A percentile compares a stretch with the other conserved stretches of the same genome.
phyloP scores from a whole-genome alignment of 1,284 basidiomycete genomes.

The Heterobasidion irregulare region DNA sequence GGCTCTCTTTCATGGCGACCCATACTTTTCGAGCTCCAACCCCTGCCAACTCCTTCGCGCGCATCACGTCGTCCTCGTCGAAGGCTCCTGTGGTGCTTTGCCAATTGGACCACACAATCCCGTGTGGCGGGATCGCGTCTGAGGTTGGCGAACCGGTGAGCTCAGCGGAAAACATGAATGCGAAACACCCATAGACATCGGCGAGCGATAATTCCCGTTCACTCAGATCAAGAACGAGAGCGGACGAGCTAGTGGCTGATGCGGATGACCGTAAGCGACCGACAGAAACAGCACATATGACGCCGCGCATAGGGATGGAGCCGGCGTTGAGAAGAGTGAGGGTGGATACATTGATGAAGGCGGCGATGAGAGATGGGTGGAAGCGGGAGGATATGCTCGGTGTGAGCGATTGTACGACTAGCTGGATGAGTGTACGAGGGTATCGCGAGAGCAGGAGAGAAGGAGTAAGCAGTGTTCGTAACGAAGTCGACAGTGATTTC shows the following conservation, averaged over 20 bases:
- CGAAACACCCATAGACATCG: slow-evolving; percentile 51
- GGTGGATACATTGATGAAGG: slow-evolving; percentile 60
- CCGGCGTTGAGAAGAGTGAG: slow-evolving; percentile 59
- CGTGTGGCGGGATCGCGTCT: slow-evolving; percentile 17
- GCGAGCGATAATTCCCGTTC: slow-evolving; percentile 32
- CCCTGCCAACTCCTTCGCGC: slow-evolving; percentile 38
- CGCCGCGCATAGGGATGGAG: slow-evolving; percentile 62
- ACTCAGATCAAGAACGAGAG: slow-evolving; percentile 45
- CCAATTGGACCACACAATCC: slow-evolving; percentile 52
- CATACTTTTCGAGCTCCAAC: slow-evolving; percentile 38
- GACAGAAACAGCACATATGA: slow-evolving; percentile 58
- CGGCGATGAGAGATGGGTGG: slow-evolving; percentile 28
- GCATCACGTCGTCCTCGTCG: slow-evolving; percentile 31
- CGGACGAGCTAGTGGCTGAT: not conserved
- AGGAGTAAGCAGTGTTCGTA: slow-evolving; percentile 50
- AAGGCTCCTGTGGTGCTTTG: slow-evolving; percentile 22
- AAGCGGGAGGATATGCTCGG: slow-evolving; percentile 10
- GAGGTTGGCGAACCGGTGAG: slow-evolving; percentile 9
- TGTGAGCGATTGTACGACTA: slow-evolving; percentile 55
- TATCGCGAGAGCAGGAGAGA: slow-evolving; percentile 51
- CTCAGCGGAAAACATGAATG: slow-evolving; percentile 45
- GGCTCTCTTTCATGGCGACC: slow-evolving; percentile 34
- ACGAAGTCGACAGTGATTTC: slow-evolving; percentile 42
- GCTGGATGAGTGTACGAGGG: slow-evolving; percentile 62
- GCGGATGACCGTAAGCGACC: slow-evolving; percentile 22